A percentile compares a stretch with the other conserved stretches of the same genome.
These are phyloP conservation scores for Austroboletus eburneus DNA, from an alignment of 768 basidiomycete species.

Conservation along the genomic window DNA sequence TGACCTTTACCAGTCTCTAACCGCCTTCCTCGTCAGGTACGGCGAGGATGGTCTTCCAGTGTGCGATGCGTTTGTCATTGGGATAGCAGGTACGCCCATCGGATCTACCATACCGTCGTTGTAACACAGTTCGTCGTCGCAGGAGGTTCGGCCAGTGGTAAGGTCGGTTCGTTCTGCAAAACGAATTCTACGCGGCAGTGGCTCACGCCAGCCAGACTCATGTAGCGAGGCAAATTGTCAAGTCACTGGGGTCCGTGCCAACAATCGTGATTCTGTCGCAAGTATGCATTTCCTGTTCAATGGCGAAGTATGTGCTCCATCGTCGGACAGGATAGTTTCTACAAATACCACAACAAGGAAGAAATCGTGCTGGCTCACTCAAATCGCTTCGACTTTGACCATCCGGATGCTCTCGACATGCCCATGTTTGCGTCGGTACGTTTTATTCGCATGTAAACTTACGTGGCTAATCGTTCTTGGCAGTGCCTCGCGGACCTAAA, in stretches of 20 bases:
- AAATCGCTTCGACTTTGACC: slow-evolving; percentile 82
- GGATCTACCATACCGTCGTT: neutral
- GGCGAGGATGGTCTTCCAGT: slow-evolving; percentile 66
- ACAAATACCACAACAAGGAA: slow-evolving; percentile 73
- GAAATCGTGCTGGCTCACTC: slow-evolving; percentile 81
- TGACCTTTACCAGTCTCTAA: slow-evolving; percentile 12
- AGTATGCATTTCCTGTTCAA: slow-evolving; percentile 33
- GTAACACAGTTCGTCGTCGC: neutral
- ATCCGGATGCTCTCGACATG: slow-evolving; percentile 92
- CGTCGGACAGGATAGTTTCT: slow-evolving; percentile 80
- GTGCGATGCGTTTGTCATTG: slow-evolving; percentile 78
- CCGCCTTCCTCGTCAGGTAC: slow-evolving; percentile 51
- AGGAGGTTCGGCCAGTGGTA: slow-evolving; percentile 88
- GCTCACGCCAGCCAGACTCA: slow-evolving; percentile 53
- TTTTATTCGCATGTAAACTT: neutral
- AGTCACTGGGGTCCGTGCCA: slow-evolving; percentile 76
- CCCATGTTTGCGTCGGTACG: slow-evolving; percentile 74
- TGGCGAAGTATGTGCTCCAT: neutral
- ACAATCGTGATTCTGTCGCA: slow-evolving; percentile 90
- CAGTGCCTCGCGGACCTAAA: slow-evolving; percentile 88
- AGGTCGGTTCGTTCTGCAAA: slow-evolving; percentile 43
- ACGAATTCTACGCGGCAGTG: neutral
- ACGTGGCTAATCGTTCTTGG: neutral
- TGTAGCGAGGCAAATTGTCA: slow-evolving; percentile 79
- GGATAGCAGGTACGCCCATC: slow-evolving; percentile 66